phyloP scores from a whole-genome alignment of 768 basidiomycete genomes.

The Hygrocybe coccinea region DNA sequence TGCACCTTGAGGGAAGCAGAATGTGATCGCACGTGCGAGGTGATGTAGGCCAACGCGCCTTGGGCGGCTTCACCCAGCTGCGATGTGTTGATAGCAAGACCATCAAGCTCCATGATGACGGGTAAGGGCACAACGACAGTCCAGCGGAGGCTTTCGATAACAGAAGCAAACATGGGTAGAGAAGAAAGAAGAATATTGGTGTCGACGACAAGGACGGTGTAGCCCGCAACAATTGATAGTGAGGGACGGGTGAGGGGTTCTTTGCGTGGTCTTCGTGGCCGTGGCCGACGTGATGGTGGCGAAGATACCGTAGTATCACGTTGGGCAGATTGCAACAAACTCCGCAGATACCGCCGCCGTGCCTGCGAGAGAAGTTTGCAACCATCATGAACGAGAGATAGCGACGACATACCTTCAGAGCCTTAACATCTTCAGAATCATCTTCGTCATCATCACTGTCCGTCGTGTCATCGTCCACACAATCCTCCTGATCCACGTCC shows the following conservation, averaged over 20 bases:
- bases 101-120: conserved; percentile 95
- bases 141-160: conserved; percentile 80
- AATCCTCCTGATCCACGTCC: conserved; percentile 65
- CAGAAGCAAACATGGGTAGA: conserved; percentile 60
- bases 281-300: conserved; percentile 26
- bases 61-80: conserved; percentile 73
- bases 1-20: conserved; percentile 82
- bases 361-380: conserved; percentile 41
- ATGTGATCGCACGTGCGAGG: conserved; percentile 69
- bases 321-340: conserved; percentile 51
- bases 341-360: conserved; percentile 68
- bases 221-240: conserved; percentile 70
- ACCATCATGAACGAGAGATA: conserved; percentile 1
- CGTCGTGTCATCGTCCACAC: conserved; percentile 35
- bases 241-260: conserved; percentile 33
- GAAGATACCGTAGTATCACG: conserved; percentile 26
- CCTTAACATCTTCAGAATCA: conserved; percentile 68
- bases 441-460: conserved; percentile 60
- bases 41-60: conserved; percentile 69
- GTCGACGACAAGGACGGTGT: conserved; percentile 87
- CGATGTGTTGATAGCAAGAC: conserved; percentile 59
- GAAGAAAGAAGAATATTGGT: conserved; percentile 93
- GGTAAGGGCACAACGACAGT: conserved; percentile 89
- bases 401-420: conserved; percentile 60
- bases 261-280: conserved; percentile 23